phyloP scores from a whole-genome alignment of 2,329 filamentous ascomycete species.

The Orbilia quercus region DNA sequence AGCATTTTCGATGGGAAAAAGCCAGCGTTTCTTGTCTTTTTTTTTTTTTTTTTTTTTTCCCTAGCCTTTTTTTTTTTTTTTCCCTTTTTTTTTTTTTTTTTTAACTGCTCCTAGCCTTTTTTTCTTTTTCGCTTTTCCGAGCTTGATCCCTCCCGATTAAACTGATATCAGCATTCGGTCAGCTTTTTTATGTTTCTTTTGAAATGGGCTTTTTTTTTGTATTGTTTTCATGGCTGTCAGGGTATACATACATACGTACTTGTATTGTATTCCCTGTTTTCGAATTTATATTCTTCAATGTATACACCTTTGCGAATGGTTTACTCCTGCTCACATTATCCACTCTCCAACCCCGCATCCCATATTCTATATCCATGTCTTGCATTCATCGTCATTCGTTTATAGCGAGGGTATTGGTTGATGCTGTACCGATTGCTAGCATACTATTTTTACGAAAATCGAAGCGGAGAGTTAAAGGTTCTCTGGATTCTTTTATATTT shows the following conservation, averaged over 20 bases:
- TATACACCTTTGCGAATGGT: conserved; percentile 49
- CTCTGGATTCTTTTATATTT: no score
- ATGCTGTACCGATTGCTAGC: conserved; percentile 8
- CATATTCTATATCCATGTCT: not conserved
- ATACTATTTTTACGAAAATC: conserved; percentile 9
- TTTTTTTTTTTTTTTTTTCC: conserved; percentile 11
- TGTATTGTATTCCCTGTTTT: not conserved
- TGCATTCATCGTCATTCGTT: conserved; percentile 34
- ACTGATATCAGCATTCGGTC: conserved; percentile 26
- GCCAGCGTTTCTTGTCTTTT: conserved; percentile 51
- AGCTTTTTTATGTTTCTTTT: not conserved
- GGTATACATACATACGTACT: no score
- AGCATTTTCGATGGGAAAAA: conserved; percentile 53
- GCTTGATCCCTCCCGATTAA: conserved; percentile 13
- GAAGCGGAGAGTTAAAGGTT: not conserved
- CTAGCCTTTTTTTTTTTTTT: conserved; percentile 4
- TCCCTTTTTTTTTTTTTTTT: conserved; percentile 42
- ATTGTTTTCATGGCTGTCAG: not conserved
- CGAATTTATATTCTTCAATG: conserved; percentile 54
- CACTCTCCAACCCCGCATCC: not conserved
- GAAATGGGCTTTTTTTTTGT: conserved; percentile 4
- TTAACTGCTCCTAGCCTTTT: conserved; percentile 10
- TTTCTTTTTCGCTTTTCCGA: no score
- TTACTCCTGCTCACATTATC: not conserved
- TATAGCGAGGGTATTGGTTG: conserved; percentile 20